Conservation (phyloP, 441 rosid species). For the Jatropha multifida region DNA sequence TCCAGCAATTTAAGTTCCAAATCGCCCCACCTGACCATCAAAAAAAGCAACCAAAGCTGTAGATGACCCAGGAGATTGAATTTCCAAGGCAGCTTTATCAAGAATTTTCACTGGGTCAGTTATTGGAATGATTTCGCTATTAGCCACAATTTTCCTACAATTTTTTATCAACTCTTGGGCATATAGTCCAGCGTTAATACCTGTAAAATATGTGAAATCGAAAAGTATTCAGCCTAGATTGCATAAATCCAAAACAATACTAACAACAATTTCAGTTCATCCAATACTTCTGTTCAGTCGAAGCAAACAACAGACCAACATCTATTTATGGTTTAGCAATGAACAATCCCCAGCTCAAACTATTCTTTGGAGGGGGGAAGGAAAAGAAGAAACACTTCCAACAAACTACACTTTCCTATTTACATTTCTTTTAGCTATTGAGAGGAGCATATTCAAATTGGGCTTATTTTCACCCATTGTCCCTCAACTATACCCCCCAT, state of each 20-base stretch:
- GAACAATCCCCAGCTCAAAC: neutral
- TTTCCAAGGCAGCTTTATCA: slow-evolving; percentile 50
- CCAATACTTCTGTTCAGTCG: neutral
- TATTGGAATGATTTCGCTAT: slow-evolving; percentile 29
- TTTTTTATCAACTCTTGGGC: slow-evolving; percentile 57
- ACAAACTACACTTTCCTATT: neutral
- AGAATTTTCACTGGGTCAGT: slow-evolving; percentile 57
- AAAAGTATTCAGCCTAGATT: slow-evolving; percentile 6
- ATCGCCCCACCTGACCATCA: slow-evolving; percentile 53
- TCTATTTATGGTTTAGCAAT: neutral
- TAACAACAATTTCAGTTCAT: neutral
- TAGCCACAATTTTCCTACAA: slow-evolving; percentile 52
- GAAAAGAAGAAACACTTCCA: neutral
- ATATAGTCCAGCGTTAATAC: slow-evolving; percentile 45
- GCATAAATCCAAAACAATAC: slow-evolving; percentile 4
- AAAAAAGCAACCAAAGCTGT: slow-evolving; percentile 72
- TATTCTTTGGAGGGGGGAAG: neutral
- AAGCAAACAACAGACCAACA: neutral
- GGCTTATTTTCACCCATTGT: too few species aligned
- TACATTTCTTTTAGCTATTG: neutral
- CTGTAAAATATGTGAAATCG: slow-evolving; percentile 37
- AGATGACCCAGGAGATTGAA: slow-evolving; percentile 58
- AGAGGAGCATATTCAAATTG: too few species aligned
- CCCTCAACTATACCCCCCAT: too few species aligned
- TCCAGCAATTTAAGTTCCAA: neutral